These are phyloP conservation scores for Salicornia ramosissima DNA, from an alignment of 148 eudicot genomes.

Conservation along the genomic window DNA sequence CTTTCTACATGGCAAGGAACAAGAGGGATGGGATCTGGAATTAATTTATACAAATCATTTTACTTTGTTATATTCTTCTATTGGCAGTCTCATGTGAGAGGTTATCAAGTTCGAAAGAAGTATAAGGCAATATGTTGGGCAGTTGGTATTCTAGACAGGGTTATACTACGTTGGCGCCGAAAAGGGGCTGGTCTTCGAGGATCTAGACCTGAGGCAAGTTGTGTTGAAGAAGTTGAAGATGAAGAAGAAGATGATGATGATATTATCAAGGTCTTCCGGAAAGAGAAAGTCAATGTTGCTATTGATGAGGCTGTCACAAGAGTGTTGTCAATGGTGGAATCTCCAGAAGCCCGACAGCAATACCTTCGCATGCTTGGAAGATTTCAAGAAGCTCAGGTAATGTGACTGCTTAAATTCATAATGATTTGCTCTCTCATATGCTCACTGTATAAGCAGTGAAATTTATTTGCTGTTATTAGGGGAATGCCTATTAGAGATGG, in stretches of 20 bases:
- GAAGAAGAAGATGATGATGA: conserved; percentile 62
- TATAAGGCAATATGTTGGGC: conserved; percentile 86
- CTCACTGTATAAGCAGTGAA: neutral
- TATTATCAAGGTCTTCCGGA: conserved; percentile 60
- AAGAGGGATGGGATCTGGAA: neutral
- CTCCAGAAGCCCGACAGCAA: conserved; percentile 73
- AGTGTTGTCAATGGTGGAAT: conserved; percentile 82
- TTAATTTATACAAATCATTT: neutral
- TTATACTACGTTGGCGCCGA: conserved; percentile 83
- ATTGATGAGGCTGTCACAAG: conserved; percentile 79
- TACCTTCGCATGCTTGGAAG: conserved; percentile 74
- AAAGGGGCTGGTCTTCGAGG: conserved; percentile 81
- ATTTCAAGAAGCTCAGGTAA: conserved; percentile 81
- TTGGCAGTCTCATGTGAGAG: conserved; percentile 93
- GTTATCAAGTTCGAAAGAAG: conserved; percentile 78
- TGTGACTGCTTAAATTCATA: neutral
- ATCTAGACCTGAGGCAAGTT: conserved; percentile 45
- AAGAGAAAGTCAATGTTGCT: conserved; percentile 65
- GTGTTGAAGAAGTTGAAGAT: conserved; percentile 49
- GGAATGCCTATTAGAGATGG: neutral
- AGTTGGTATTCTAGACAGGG: conserved; percentile 76
- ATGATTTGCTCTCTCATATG: neutral
- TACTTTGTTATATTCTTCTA: conserved; percentile 21
- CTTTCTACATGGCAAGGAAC: neutral
- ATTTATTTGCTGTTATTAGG: neutral